Evolutionary conservation across 257 asterid species (phyloP).

Genomic region (Capsicum chinense): DNA sequence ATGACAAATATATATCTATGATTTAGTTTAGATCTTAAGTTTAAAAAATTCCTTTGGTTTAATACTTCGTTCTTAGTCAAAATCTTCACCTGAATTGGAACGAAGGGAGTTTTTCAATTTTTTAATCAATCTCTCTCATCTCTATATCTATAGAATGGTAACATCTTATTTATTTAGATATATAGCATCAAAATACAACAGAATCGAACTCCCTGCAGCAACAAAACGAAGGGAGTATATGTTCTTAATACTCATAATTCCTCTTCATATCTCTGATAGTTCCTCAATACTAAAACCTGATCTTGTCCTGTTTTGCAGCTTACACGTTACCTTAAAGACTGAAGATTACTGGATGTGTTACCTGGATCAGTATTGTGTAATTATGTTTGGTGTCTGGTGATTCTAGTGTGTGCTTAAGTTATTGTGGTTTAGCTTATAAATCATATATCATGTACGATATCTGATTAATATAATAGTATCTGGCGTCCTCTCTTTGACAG

Average conservation of each 20-base stretch:
- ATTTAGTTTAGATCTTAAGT: no score
- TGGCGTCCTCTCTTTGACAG: background rate
- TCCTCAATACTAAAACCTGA: background rate
- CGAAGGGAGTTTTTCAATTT: no score
- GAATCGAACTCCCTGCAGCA: no score
- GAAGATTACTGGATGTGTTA: constrained; percentile 29
- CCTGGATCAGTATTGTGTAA: background rate
- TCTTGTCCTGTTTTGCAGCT: constrained; percentile 42
- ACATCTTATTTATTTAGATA: no score
- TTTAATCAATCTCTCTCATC: no score
- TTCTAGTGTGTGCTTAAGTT: background rate
- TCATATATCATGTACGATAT: background rate
- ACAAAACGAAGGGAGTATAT: background rate
- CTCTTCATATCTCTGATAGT: background rate
- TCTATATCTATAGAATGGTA: no score
- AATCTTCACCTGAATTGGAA: no score
- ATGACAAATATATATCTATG: no score
- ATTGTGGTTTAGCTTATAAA: constrained; percentile 5
- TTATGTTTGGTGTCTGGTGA: constrained; percentile 13
- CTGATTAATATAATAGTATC: constrained; percentile 11
- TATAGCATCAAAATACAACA: no score
- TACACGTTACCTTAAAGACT: constrained; percentile 60
- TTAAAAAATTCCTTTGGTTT: no score
- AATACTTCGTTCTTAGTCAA: no score
- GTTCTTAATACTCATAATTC: background rate